Conservation (phyloP, 148 eudicot species). For the Silene conica region DNA sequence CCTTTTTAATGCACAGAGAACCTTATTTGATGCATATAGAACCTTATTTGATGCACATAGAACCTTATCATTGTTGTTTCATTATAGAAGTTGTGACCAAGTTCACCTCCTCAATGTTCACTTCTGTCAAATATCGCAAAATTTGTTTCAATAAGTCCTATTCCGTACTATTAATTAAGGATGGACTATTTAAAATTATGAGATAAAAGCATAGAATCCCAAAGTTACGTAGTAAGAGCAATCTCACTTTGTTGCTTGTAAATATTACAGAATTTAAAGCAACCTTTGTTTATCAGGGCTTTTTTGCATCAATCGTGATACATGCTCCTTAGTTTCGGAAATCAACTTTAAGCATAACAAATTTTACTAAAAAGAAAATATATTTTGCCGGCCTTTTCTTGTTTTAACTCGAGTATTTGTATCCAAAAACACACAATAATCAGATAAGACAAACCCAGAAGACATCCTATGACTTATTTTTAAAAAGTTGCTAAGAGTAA, state of each 20-base stretch:
- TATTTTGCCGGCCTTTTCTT: neutral
- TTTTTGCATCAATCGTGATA: neutral
- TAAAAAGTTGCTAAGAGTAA: neutral
- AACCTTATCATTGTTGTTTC: no score
- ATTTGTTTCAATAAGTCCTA: no score
- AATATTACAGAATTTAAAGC: neutral
- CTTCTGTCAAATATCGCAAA: no score
- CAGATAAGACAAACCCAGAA: neutral
- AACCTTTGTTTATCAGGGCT: neutral
- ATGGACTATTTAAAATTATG: neutral
- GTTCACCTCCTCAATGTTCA: no score
- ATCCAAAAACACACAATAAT: neutral
- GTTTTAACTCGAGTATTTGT: neutral
- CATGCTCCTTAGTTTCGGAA: neutral
- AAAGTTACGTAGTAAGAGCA: neutral
- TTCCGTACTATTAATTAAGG: no score
- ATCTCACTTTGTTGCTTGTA: neutral
- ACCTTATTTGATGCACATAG: no score
- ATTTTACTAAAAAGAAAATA: no score
- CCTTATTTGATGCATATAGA: no score
- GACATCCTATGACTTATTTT: neutral
- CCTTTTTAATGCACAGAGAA: no score
- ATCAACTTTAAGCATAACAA: neutral
- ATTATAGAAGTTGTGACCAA: no score
- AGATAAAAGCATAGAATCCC: neutral